phyloP scores from a whole-genome alignment of 306 rosid species.

The Prunus campanulata region DNA sequence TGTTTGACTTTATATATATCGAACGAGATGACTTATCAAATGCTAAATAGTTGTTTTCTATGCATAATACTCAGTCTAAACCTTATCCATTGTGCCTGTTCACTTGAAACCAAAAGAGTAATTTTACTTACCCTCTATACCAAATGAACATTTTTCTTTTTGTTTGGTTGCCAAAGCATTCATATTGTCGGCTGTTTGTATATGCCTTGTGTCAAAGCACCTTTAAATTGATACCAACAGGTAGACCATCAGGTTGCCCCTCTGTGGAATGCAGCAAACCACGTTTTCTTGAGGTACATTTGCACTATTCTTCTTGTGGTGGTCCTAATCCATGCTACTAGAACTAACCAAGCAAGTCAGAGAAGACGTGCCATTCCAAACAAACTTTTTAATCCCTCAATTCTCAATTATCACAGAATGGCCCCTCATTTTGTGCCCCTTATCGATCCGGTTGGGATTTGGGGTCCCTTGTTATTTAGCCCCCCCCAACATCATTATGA shows the following conservation, averaged over 20 bases:
- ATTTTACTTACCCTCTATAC: not conserved
- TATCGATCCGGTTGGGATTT: slow-evolving; percentile 5
- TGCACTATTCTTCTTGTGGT: not conserved
- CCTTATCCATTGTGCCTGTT: not conserved
- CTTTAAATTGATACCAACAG: not conserved
- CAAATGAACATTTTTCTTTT: not conserved
- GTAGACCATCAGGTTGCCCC: not conserved
- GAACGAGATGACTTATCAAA: not conserved
- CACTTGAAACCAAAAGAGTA: not conserved
- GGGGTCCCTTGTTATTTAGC: slow-evolving; percentile 19
- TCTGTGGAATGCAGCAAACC: slow-evolving; percentile 1
- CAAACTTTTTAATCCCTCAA: not conserved
- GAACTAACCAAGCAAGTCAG: not conserved
- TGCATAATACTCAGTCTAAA: not conserved
- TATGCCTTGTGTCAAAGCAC: not conserved
- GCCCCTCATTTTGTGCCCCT: slow-evolving; percentile 22
- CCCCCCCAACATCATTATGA: not conserved
- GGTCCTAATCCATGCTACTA: not conserved
- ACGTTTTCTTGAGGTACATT: not conserved
- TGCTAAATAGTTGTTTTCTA: not conserved
- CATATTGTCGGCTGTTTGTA: slow-evolving; percentile 2
- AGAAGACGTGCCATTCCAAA: not conserved
- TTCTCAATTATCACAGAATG: slow-evolving; percentile 10
- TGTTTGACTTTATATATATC: not conserved
- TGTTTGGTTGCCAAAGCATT: slow-evolving; percentile 1